A percentile compares a stretch with the other conserved stretches of the same genome.
Conservation (phyloP, 2,329 filamentous ascomycete genomes). For the Sclerotinia borealis region DNA sequence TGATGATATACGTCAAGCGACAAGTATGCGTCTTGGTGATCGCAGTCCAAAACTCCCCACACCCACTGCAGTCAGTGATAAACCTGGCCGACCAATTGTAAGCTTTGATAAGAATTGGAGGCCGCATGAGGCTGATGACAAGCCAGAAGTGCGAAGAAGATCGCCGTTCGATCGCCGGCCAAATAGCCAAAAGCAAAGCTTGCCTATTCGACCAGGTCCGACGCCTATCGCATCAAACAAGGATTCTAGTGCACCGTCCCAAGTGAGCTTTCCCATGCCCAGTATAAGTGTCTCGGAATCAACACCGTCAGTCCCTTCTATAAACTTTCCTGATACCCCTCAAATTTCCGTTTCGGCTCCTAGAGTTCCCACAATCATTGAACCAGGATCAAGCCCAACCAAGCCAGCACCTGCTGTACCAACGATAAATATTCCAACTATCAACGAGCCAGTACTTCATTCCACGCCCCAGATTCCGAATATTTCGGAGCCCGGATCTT, state of each 20-base stretch:
- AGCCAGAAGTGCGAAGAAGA: constrained; percentile 44
- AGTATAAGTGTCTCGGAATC: constrained; percentile 22
- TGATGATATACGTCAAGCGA: constrained; percentile 84
- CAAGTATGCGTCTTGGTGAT: constrained; percentile 81
- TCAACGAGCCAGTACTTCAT: constrained; percentile 18
- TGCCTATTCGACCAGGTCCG: constrained; percentile 26
- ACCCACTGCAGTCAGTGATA: constrained; percentile 86
- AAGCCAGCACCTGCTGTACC: constrained; percentile 23
- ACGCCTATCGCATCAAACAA: constrained; percentile 33
- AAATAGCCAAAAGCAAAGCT: constrained; percentile 24
- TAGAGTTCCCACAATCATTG: constrained; percentile 25
- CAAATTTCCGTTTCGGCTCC: constrained; percentile 25
- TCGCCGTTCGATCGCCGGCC: constrained; percentile 26
- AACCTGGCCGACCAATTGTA: constrained; percentile 86
- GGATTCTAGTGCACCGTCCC: constrained; percentile 38
- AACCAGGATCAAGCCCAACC: constrained; percentile 31
- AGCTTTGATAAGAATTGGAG: constrained; percentile 88
- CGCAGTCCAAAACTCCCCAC: constrained; percentile 82
- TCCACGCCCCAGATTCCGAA: constrained; percentile 24
- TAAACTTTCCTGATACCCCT: constrained; percentile 30
- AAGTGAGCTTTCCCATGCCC: constrained; percentile 39
- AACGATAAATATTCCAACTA: constrained; percentile 27
- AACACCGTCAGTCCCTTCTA: constrained; percentile 27
- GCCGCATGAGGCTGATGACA: constrained; percentile 59
- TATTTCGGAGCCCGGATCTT: constrained; percentile 32